Conservation (phyloP, 2,329 filamentous ascomycete species). For the Aureobasidium uvarum region DNA sequence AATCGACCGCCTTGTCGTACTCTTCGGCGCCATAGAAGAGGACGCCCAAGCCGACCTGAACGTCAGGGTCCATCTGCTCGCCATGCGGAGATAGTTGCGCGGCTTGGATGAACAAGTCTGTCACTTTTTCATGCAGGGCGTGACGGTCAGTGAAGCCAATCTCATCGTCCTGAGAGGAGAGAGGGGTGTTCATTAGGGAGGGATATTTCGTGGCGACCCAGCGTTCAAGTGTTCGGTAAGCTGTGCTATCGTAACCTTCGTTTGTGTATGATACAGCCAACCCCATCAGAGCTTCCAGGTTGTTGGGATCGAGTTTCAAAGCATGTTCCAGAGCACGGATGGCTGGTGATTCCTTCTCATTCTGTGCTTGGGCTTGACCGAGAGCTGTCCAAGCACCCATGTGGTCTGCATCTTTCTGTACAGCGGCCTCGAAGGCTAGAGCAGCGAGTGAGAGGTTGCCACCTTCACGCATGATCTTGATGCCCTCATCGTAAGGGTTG, state of each 20-base stretch:
- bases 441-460: constrained; percentile 93
- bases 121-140: constrained; percentile 84
- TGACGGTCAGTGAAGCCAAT: constrained; percentile 93
- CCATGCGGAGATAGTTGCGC: constrained; percentile 89
- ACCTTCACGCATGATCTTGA: constrained; percentile 88
- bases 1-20: constrained; percentile 98
- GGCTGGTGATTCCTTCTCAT: constrained; percentile 95
- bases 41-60: constrained; percentile 94
- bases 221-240: constrained; percentile 91
- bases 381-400: constrained; percentile 92
- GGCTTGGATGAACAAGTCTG: constrained; percentile 83
- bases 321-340: constrained; percentile 92
- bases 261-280: constrained; percentile 97
- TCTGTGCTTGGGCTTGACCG: constrained; percentile 90
- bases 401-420: constrained; percentile 83
- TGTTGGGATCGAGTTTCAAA: constrained; percentile 80
- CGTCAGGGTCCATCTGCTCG: constrained; percentile 96
- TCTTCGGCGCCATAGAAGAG: constrained; percentile 98
- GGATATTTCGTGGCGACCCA: constrained; percentile 98
- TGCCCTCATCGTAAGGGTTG: constrained; percentile 89
- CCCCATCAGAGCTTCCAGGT: constrained; percentile 88
- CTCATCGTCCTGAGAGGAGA: constrained; percentile 71
- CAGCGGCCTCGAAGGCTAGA: constrained; percentile 91
- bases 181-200: constrained; percentile 67
- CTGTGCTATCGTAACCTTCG: constrained; percentile 95